Percentiles rank a stretch among this genome's conserved stretches.
These are phyloP conservation scores for Penicillium ochrochloron DNA, from an alignment of 495 filamentous ascomycete species.

Conservation along the genomic window DNA sequence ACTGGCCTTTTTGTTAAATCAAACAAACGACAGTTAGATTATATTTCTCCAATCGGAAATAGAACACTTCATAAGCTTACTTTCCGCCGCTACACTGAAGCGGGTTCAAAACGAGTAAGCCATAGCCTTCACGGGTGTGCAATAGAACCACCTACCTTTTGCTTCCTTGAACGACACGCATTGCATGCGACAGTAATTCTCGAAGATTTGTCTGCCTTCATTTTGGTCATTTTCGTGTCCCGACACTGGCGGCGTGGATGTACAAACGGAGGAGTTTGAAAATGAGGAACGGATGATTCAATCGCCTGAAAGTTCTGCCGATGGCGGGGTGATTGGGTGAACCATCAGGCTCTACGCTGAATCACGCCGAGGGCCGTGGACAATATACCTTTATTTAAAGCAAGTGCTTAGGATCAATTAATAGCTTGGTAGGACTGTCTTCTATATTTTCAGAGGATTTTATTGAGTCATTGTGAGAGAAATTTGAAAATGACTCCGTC, in stretches of 20 bases:
- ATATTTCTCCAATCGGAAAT: not conserved
- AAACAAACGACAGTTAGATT: not conserved
- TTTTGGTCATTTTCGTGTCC: conserved; percentile 13
- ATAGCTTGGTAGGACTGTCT: not conserved
- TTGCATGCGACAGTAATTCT: conserved; percentile 46
- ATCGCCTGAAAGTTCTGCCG: conserved; percentile 40
- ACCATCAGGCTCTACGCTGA: conserved; percentile 14
- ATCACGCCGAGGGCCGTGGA: not conserved
- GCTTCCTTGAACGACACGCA: conserved; percentile 44
- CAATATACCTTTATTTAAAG: not conserved
- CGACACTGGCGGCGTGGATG: not conserved
- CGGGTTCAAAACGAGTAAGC: not conserved
- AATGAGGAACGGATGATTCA: conserved; percentile 10
- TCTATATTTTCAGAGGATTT: not conserved
- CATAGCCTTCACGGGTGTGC: not conserved
- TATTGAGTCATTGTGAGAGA: not conserved
- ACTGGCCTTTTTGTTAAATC: conserved; percentile 32
- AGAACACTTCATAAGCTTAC: conserved; percentile 23
- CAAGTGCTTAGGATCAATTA: not conserved
- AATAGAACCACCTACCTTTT: conserved; percentile 35
- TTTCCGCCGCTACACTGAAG: conserved; percentile 45
- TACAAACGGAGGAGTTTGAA: not conserved
- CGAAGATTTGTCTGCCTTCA: conserved; percentile 28
- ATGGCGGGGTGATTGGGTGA: conserved; percentile 10
- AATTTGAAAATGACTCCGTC: conserved; percentile 17